phyloP scores from a whole-genome alignment of 2,329 filamentous ascomycete genomes.

The Decorospora gaudefroyi region DNA sequence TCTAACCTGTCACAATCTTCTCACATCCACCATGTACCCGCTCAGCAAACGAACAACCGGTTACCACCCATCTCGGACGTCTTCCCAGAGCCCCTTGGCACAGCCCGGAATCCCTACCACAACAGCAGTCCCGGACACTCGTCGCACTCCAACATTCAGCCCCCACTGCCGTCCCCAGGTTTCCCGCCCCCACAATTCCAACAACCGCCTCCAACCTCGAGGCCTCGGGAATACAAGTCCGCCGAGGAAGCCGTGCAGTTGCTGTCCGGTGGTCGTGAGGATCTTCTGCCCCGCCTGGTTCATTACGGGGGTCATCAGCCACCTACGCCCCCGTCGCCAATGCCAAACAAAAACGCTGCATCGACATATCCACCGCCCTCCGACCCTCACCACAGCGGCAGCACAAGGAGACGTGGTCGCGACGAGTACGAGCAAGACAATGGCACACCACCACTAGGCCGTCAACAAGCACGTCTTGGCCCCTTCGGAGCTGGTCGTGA shows the following conservation, averaged over 20 bases:
- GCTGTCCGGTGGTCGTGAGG: constrained; percentile 86
- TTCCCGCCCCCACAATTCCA: constrained; percentile 62
- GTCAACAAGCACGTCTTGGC: constrained; percentile 56
- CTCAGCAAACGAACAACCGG: constrained; percentile 86
- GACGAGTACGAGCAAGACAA: constrained; percentile 92
- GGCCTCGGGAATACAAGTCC: constrained; percentile 86
- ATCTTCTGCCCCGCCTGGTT: constrained; percentile 88
- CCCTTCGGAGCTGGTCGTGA: constrained; percentile 82
- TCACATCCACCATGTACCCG: constrained; percentile 88
- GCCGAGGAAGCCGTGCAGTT: constrained; percentile 94
- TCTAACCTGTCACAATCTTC: constrained; percentile 82
- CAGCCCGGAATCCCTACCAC: constrained; percentile 56
- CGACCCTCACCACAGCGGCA: constrained; percentile 57
- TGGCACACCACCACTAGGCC: constrained; percentile 79
- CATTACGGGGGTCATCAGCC: constrained; percentile 95
- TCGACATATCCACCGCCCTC: constrained; percentile 37
- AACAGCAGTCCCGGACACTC: constrained; percentile 68
- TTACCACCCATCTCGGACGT: constrained; percentile 94
- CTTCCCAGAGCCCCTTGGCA: constrained; percentile 76
- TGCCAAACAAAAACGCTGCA: constrained; percentile 54
- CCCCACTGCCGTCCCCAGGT: constrained; percentile 76
- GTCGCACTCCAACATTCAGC: constrained; percentile 66
- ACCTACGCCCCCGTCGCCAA: constrained; percentile 84
- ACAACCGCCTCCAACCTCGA: constrained; percentile 57
- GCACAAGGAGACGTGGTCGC: constrained; percentile 73